Percentiles rank a stretch among this genome's conserved stretches.
Conservation (phyloP, 306 rosid genomes). For the Quercus glauca region DNA sequence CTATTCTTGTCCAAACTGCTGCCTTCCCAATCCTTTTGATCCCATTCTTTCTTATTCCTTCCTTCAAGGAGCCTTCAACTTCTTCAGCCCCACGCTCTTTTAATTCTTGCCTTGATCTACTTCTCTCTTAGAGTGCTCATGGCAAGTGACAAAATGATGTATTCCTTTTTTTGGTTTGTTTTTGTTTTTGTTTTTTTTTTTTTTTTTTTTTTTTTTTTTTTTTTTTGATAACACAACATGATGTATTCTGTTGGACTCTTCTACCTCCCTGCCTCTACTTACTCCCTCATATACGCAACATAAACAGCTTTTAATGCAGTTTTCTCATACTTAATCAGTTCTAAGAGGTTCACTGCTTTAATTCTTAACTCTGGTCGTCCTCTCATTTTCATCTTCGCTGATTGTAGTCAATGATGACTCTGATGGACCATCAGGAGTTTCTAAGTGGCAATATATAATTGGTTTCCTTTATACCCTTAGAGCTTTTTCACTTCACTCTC, state of each 20-base stretch:
- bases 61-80: too few relatives aligned
- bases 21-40: too few relatives aligned
- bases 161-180: constrained; percentile 27
- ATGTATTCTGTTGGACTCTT: constrained; percentile 75
- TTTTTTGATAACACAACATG: constrained; percentile 44
- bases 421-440: constrained; percentile 43
- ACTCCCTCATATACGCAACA: constrained; percentile 75
- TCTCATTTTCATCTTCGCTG: constrained; percentile 66
- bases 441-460: constrained; percentile 39
- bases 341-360: constrained; percentile 74
- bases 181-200: too few relatives aligned
- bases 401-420: constrained; percentile 20
- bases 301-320: constrained; percentile 83
- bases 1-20: too few relatives aligned
- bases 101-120: constrained; percentile 34
- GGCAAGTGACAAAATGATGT: constrained; percentile 77
- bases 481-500: constrained; percentile 79
- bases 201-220: too few relatives aligned
- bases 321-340: constrained; percentile 75
- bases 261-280: constrained; percentile 86
- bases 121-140: constrained; percentile 57
- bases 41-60: too few relatives aligned
- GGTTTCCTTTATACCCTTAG: constrained; percentile 70
- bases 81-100: constrained; percentile 29
- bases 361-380: constrained; percentile 64